A percentile compares a stretch with the other conserved stretches of the same genome.
These are phyloP conservation scores for Beauveria bassiana DNA, from an alignment of 2,329 filamentous ascomycete genomes.

Conservation along the genomic window DNA sequence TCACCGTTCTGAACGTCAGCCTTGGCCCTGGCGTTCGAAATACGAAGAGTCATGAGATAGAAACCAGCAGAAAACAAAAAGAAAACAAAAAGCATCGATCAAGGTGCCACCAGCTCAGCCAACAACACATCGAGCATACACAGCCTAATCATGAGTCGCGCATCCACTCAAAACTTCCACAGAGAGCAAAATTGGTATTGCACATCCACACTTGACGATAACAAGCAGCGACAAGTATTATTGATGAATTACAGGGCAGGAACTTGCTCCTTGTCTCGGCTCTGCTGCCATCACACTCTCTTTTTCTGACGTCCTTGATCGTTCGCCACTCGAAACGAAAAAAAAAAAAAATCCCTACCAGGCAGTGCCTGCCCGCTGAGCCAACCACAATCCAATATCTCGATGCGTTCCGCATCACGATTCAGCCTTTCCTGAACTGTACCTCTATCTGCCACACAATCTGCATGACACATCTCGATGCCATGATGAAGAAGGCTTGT, in stretches of 20 bases:
- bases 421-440: neutral
- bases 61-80: neutral
- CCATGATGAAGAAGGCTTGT: neutral
- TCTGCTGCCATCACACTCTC: neutral
- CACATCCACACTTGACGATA: neutral
- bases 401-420: constrained; percentile 3
- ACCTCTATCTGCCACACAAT: neutral
- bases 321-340: neutral
- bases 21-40: neutral
- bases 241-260: neutral
- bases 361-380: neutral
- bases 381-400: neutral
- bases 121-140: neutral
- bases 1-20: neutral
- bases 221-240: neutral
- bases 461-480: neutral
- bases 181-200: neutral
- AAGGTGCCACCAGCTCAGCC: neutral
- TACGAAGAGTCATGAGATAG: neutral
- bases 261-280: neutral
- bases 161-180: neutral
- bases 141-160: neutral
- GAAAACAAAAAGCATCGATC: neutral
- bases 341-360: neutral
- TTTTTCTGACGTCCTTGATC: neutral